These are phyloP conservation scores for Albugo laibachii DNA, from an alignment of 352 stramenopile species.

Conservation along the genomic window DNA sequence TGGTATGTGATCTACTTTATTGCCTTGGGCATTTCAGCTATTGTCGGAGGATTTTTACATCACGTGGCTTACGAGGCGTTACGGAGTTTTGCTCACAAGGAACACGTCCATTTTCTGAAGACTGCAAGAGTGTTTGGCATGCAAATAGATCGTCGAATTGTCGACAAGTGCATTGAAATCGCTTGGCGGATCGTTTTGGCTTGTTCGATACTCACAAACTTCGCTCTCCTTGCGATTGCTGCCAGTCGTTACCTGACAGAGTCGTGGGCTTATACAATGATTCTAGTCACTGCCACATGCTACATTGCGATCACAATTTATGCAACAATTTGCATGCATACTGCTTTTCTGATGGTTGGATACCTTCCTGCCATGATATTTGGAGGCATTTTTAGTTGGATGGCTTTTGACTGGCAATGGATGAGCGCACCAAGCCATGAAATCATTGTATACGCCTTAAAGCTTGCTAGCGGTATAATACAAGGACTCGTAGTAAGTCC, in stretches of 20 bases:
- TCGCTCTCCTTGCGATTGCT: constrained; percentile 54
- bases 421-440: constrained; percentile 49
- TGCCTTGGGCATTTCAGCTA: constrained; percentile 56
- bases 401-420: constrained; percentile 66
- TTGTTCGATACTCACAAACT: constrained; percentile 72
- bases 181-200: constrained; percentile 68
- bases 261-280: constrained; percentile 57
- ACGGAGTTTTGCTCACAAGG: constrained; percentile 41
- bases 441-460: constrained; percentile 62
- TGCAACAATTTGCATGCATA: constrained; percentile 68
- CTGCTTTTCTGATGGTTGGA: constrained; percentile 59
- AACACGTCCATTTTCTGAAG: constrained; percentile 29
- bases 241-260: constrained; percentile 53
- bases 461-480: constrained; percentile 54
- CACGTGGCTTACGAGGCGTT: constrained; percentile 66
- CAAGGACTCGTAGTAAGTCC: constrained; percentile 65
- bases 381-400: constrained; percentile 44
- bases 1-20: constrained; percentile 81
- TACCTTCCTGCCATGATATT: constrained; percentile 72
- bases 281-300: constrained; percentile 30
- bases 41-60: constrained; percentile 55
- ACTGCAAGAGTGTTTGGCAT: constrained; percentile 56
- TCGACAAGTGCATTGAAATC: constrained; percentile 51
- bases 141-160: constrained; percentile 36
- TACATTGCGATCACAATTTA: constrained; percentile 59